Base-by-base conservation (phyloP, 1,139 yeast species). In the Lodderomyces beijingensis region DNA sequence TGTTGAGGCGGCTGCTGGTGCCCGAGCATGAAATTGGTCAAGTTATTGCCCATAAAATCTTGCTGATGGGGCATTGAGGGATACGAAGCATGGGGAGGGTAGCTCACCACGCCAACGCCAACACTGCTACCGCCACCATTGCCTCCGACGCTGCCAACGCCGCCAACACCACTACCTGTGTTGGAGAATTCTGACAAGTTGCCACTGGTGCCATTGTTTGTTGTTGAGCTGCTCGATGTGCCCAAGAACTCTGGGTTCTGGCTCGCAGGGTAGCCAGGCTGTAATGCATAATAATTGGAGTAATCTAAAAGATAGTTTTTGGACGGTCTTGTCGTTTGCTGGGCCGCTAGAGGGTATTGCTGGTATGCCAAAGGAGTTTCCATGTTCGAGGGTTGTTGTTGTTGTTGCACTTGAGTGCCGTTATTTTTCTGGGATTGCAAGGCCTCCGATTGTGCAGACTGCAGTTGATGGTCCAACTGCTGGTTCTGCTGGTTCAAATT, bases 301-400 rank as follows among this genome's bases (percentile, higher is more conserved):
- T 46, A 40, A 18, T 36, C 49, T 22, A 43, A 32, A 16, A 39
- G 21, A 33, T 33, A 40, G 28, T 34, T 34, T 32, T 45, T 47
- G 25, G 34, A 34, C 14, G 28, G 25, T 31, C 39, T 37, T 26
- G 17, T 8, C 17, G 14, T 13, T 12, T 22, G 38, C 8, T 16
- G 33, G 20, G 10, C 9, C 12, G 20, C 20, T n/a, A 11, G 16
- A 13, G 17, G 18, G 25, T 16, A 22, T 32, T 16, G 19, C 31
- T n/a, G 26, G 3, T 28, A 17, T n/a, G 31, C 14, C n/a, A 6
- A 28, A 5, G 31, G 31, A 14, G 26, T 14, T 4, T 28, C 31
- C 3, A 13, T 10, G 20, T 24, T 15, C 10, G 21, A 19, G n/a
- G 22, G 22, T 9, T 8, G 10, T n/a, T 8, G n/a, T 8, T 19